Conservation (phyloP, 768 basidiomycete genomes). For the Mrakia gelida region DNA sequence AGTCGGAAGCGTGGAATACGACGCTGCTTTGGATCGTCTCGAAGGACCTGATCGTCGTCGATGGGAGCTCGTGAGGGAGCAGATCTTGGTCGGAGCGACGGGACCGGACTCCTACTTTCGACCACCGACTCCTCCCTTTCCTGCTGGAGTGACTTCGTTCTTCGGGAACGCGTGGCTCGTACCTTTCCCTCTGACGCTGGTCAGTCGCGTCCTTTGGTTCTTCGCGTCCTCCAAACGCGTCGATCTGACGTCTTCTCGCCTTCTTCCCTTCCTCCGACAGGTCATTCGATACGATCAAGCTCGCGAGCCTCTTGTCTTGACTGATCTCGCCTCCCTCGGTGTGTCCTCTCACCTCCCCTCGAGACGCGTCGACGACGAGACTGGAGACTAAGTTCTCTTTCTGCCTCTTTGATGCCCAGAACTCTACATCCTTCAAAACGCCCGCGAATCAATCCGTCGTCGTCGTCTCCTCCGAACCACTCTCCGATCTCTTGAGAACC, state of each 20-base stretch:
- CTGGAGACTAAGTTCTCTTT: neutral
- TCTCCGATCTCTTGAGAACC: conserved; percentile 14
- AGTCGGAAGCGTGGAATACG: conserved; percentile 58
- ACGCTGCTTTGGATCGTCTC: conserved; percentile 49
- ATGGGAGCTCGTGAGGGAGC: neutral
- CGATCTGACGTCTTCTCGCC: conserved; percentile 20
- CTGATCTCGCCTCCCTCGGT: conserved; percentile 54
- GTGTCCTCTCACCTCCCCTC: conserved; percentile 47
- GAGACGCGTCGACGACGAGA: neutral
- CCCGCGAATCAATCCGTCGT: neutral
- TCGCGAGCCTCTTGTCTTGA: conserved; percentile 48
- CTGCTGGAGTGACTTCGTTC: conserved; percentile 50
- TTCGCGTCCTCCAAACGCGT: neutral
- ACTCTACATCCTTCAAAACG: conserved; percentile 24
- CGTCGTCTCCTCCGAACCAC: conserved; percentile 19
- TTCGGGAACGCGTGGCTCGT: conserved; percentile 79
- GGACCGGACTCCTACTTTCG: conserved; percentile 72
- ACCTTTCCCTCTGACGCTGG: conserved; percentile 70
- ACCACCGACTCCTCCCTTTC: conserved; percentile 34
- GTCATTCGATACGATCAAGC: conserved; percentile 63
- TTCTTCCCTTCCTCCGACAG: conserved; percentile 40
- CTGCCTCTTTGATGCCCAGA: neutral
- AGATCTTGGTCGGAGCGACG: conserved; percentile 37
- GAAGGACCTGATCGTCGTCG: neutral
- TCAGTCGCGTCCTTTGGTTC: conserved; percentile 34